Conservation (phyloP, 2,329 filamentous ascomycete genomes). For the Colletotrichum noveboracense region DNA sequence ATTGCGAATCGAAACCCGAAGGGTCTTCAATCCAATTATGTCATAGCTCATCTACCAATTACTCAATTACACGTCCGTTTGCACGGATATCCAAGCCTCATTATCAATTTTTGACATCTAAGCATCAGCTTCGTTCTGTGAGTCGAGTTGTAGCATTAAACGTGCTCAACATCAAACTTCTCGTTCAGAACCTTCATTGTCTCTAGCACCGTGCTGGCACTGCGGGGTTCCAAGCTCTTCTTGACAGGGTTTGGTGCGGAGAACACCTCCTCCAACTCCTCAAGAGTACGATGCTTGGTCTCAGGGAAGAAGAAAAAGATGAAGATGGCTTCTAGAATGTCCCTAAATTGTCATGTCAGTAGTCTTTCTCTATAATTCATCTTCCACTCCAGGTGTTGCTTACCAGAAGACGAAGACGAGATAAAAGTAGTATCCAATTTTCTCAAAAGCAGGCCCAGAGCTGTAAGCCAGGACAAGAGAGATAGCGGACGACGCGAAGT, state of each 20-base stretch:
- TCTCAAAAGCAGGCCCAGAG: slow-evolving; percentile 46
- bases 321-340: slow-evolving; percentile 43
- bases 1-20: not conserved
- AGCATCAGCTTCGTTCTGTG: not conserved
- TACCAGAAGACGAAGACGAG: slow-evolving; percentile 50
- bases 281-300: slow-evolving; percentile 54
- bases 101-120: not conserved
- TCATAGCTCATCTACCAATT: not conserved
- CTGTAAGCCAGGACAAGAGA: slow-evolving; percentile 49
- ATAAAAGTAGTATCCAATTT: slow-evolving; percentile 51
- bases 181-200: slow-evolving; percentile 20
- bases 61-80: not conserved
- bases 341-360: slow-evolving; percentile 15
- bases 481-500: slow-evolving; percentile 42
- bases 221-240: slow-evolving; percentile 45
- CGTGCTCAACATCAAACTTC: not conserved
- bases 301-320: slow-evolving; percentile 58
- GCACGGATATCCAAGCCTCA: not conserved
- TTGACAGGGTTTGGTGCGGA: slow-evolving; percentile 49
- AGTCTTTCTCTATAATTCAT: not conserved
- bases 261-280: slow-evolving; percentile 60
- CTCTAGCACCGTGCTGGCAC: slow-evolving; percentile 44
- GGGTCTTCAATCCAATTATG: not conserved
- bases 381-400: not conserved
- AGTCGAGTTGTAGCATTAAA: not conserved